Evolutionary conservation across 2,329 filamentous ascomycete genomes (phyloP).

Genomic region (Phialemonium atrogriseum): DNA sequence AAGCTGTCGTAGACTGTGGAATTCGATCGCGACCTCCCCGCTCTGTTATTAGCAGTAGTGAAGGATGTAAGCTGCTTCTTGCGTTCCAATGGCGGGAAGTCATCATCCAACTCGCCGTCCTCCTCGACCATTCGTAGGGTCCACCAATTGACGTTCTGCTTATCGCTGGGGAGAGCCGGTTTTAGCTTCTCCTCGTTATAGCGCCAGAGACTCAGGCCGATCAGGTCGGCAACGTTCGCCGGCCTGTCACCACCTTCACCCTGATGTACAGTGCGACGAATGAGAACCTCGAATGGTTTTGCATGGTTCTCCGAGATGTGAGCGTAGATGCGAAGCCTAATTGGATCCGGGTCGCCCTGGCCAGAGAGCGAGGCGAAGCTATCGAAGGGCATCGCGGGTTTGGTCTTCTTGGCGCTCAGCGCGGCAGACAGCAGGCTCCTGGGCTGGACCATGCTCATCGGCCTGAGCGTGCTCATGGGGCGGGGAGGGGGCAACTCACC

Average conservation of each 20-base stretch:
- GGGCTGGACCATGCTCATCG: constrained; percentile 59
- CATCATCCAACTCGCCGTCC: constrained; percentile 76
- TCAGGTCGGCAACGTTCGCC: constrained; percentile 71
- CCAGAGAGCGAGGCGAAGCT: constrained; percentile 69
- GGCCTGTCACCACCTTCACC: constrained; percentile 53
- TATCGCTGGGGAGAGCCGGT: constrained; percentile 54
- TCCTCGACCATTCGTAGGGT: constrained; percentile 77
- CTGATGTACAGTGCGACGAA: constrained; percentile 61
- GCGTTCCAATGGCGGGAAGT: constrained; percentile 71
- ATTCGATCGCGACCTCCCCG: constrained; percentile 52
- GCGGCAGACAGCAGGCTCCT: constrained; percentile 65
- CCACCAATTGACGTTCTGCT: constrained; percentile 75
- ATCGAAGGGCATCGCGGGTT: constrained; percentile 64
- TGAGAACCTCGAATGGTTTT: constrained; percentile 62
- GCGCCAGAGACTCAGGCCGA: constrained; percentile 69
- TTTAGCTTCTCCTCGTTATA: constrained; percentile 71
- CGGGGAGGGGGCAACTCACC: constrained; percentile 63
- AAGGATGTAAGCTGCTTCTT: constrained; percentile 70
- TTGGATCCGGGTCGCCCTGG: constrained; percentile 67
- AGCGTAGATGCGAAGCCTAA: constrained; percentile 70
- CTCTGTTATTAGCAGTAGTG: constrained; percentile 71
- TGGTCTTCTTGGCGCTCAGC: constrained; percentile 63
- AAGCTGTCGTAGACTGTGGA: constrained; percentile 79
- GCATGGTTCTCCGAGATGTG: constrained; percentile 59
- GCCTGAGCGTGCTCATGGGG: constrained; percentile 55